Evolutionary conservation across 2,329 filamentous ascomycete genomes (phyloP).

Genomic region (Fusarium chuoi): DNA sequence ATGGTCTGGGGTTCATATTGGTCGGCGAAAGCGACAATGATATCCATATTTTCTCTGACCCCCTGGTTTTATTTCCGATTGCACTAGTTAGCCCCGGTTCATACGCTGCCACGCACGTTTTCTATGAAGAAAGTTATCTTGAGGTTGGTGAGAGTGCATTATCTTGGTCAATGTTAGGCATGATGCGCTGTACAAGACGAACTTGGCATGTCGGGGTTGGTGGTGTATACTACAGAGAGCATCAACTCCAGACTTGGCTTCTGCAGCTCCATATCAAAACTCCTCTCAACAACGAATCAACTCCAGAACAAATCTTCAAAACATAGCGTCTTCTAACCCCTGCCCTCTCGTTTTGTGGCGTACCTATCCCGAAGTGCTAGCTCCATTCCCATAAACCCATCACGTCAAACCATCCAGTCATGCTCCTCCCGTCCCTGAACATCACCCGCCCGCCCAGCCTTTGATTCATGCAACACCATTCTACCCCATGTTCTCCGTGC

Average conservation of each 20-base stretch:
- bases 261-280: background rate
- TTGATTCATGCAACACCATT: conserved; percentile 13
- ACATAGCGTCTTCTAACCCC: conserved; percentile 6
- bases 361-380: conserved; percentile 2
- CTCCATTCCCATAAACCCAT: background rate
- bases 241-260: background rate
- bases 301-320: background rate
- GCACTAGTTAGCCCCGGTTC: conserved; percentile 16
- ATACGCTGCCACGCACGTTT: background rate
- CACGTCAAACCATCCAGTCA: conserved; percentile 6
- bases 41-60: conserved; percentile 21
- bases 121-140: background rate
- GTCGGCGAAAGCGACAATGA: background rate
- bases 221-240: background rate
- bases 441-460: conserved; percentile 11
- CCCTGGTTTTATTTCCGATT: conserved; percentile 32
- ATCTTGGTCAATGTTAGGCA: background rate
- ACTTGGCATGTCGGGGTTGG: background rate
- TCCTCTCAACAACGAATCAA: conserved; percentile 7
- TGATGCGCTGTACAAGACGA: background rate
- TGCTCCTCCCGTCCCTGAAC: conserved; percentile 22
- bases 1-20: background rate
- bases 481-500: conserved; percentile 21
- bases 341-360: background rate
- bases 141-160: background rate